Evolutionary conservation across 1,139 yeast genomes (phyloP).

Genomic region (Kodamaea plutei): DNA sequence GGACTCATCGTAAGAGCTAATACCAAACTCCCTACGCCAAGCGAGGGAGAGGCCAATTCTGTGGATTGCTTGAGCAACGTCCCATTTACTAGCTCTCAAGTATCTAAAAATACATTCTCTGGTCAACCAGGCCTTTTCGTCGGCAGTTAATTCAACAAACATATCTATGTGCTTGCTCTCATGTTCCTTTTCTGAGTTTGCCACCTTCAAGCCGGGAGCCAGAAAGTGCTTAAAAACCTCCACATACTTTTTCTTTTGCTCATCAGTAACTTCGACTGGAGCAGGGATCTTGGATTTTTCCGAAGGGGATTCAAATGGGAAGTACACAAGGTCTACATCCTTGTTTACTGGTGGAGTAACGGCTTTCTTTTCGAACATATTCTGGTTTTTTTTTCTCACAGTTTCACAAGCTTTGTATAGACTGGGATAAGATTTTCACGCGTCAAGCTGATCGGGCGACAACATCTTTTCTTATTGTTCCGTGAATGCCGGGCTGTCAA

Average conservation of each 20-base stretch:
- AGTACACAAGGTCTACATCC: constrained; percentile 16
- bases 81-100: constrained; percentile 48
- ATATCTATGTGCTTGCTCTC: constrained; percentile 21
- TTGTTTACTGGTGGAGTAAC: too few species aligned
- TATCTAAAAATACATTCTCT: constrained; percentile 47
- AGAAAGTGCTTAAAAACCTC: constrained; percentile 16
- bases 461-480: too few species aligned
- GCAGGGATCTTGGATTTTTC: constrained; percentile 47
- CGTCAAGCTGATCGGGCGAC: too few species aligned
- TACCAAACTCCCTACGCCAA: constrained; percentile 49
- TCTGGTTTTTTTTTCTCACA: too few species aligned
- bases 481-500: too few species aligned
- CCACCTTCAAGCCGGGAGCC: constrained; percentile 33
- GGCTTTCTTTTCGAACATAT: too few species aligned
- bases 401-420: too few species aligned
- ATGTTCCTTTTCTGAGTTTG: constrained; percentile 34
- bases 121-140: constrained; percentile 45
- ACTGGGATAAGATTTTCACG: too few species aligned
- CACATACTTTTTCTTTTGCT: constrained; percentile 15
- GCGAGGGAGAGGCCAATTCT: constrained; percentile 41
- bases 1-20: constrained; percentile 26
- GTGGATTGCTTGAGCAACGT: constrained; percentile 34
- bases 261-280: constrained; percentile 38
- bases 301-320: constrained; percentile 56
- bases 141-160: constrained; percentile 19